Conservation (phyloP, 208 protist species). For the Strigomonas oncopelti region DNA sequence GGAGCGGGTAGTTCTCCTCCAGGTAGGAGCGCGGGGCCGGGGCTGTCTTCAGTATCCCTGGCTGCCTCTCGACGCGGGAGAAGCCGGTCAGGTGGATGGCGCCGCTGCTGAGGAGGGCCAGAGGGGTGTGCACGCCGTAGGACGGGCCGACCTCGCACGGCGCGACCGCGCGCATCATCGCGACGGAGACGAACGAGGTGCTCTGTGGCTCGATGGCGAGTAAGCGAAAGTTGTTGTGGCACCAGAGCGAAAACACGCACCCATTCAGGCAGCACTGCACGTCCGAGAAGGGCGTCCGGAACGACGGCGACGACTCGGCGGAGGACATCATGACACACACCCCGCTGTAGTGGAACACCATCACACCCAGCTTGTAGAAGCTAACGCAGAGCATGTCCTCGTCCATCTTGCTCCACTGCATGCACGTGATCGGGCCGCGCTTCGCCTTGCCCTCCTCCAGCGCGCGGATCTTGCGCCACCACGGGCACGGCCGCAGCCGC, state of each 20-base stretch:
- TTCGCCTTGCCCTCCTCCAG: neutral
- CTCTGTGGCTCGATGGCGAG: slow-evolving; percentile 28
- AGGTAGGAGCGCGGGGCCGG: slow-evolving; percentile 22
- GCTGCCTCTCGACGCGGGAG: neutral
- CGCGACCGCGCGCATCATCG: slow-evolving; percentile 28
- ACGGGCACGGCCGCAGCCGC: slow-evolving; percentile 15
- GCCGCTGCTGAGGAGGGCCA: slow-evolving; percentile 29
- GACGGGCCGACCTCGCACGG: slow-evolving; percentile 27
- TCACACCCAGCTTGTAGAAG: slow-evolving; percentile 46
- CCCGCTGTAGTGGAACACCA: slow-evolving; percentile 66
- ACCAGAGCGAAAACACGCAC: slow-evolving; percentile 31
- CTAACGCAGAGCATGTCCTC: slow-evolving; percentile 68
- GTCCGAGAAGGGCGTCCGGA: neutral
- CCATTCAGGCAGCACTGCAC: slow-evolving; percentile 6
- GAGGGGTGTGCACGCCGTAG: slow-evolving; percentile 27
- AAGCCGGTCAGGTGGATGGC: slow-evolving; percentile 26
- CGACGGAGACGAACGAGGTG: slow-evolving; percentile 22
- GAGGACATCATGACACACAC: slow-evolving; percentile 42
- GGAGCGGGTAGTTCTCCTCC: slow-evolving; percentile 49
- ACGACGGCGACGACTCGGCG: neutral
- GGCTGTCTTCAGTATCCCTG: neutral
- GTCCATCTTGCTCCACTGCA: slow-evolving; percentile 48
- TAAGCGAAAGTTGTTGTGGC: slow-evolving; percentile 21
- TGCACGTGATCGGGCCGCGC: slow-evolving; percentile 30
- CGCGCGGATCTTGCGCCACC: neutral